Evolutionary conservation across 441 rosid species (phyloP).

Genomic region (Corymbia calophylla): DNA sequence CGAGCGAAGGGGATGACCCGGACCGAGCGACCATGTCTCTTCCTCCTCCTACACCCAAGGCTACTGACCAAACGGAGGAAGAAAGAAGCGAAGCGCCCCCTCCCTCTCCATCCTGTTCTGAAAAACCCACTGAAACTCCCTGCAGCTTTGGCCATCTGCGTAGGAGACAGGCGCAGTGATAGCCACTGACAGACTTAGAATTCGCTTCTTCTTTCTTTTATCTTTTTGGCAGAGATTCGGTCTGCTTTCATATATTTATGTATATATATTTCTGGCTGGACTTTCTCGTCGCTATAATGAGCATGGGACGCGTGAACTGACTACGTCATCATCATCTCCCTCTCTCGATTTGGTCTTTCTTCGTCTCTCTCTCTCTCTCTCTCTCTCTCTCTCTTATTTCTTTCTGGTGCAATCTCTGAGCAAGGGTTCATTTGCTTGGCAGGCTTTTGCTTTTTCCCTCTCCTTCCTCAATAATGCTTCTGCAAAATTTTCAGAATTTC

Average conservation of each 20-base stretch:
- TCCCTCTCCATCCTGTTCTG: neutral
- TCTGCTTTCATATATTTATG: neutral
- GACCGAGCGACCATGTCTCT: slow-evolving; percentile 5
- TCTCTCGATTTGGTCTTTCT: neutral
- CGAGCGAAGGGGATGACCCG: neutral
- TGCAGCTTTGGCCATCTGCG: neutral
- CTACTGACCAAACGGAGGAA: neutral
- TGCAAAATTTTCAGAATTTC: neutral
- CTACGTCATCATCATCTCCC: slow-evolving; percentile 31
- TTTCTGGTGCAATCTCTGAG: neutral
- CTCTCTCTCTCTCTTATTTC: neutral
- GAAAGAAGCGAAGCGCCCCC: neutral
- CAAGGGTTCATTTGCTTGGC: neutral
- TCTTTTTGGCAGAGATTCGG: neutral
- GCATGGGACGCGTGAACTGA: slow-evolving; percentile 24
- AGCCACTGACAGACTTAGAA: neutral
- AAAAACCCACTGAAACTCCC: neutral
- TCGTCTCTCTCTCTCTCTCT: neutral
- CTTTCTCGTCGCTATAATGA: neutral
- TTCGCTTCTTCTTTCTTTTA: neutral
- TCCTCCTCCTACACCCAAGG: neutral
- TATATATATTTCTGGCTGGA: neutral
- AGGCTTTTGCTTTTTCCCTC: neutral
- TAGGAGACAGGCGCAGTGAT: neutral
- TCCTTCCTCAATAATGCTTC: neutral